Base-by-base conservation (phyloP, 495 filamentous ascomycete species). In the Annulohypoxylon moriforme region DNA sequence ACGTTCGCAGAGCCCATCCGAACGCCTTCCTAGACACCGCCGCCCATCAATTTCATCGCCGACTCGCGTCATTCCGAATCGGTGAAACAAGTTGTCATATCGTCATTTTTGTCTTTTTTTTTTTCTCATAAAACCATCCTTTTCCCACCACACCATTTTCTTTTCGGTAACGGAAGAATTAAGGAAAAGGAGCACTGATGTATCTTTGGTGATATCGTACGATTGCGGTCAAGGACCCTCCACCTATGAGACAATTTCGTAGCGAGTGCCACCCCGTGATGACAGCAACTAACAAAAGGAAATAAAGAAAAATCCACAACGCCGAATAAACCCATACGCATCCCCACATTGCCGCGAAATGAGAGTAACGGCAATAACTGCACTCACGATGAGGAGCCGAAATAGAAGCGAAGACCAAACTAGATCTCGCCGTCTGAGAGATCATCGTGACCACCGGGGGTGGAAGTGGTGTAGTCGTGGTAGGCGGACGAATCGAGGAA, bases 351-450 rank as follows among this genome's bases (percentile, higher is more conserved):
- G 9, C 52, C 20, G 22, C 22, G 33, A 42, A 40, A 8, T 36
- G 33, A n/a, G n/a, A n/a, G n/a, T n/a, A n/a, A n/a, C n/a, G n/a
- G n/a, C n/a, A n/a, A n/a, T n/a, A n/a, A n/a, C n/a, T n/a, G n/a
- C n/a, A n/a, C n/a, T n/a, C n/a, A n/a, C n/a, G n/a, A n/a, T n/a
- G n/a, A 36, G 33, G 0, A n/a, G 18, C 34, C 31, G 3, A n/a
- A 5, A 33, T 27, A 27, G 9, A 2, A 8, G 31, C 6, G 24
- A 22, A 57, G 4, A 36, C 60, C 60, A 75, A 18, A 61, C 36
- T n/a, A n/a, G n/a, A n/a, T n/a, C 49, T 74, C 74, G 18, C 67
- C 74, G 10, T 76, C 74, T 1, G 42, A 27, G 27, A 64, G 55
- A 8, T 71, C 49, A 16, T 65, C 55, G 3, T 52, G 27, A 29